Conservation (phyloP, 1,284 basidiomycete genomes). For the Irpex rosettiformis region DNA sequence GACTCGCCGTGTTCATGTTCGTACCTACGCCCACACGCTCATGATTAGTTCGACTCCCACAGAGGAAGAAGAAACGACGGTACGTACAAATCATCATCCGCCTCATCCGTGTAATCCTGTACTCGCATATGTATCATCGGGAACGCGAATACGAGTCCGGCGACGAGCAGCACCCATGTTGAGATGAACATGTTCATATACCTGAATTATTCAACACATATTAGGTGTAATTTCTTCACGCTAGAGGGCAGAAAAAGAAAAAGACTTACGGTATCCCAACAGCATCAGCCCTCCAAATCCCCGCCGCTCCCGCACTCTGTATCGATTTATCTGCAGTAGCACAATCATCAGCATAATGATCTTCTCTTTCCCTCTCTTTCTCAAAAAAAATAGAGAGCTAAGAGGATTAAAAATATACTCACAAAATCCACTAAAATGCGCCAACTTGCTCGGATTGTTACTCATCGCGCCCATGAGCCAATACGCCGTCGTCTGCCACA, state of each 20-base stretch:
- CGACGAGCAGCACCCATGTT: slow-evolving; percentile 40
- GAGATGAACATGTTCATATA: slow-evolving; percentile 43
- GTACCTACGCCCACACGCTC: neutral
- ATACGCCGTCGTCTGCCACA: slow-evolving; percentile 61
- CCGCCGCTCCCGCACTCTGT: slow-evolving; percentile 42
- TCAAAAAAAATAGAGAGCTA: neutral
- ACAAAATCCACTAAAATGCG: slow-evolving; percentile 47
- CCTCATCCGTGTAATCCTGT: slow-evolving; percentile 31
- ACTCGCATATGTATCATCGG: slow-evolving; percentile 45
- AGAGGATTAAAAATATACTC: slow-evolving; percentile 18
- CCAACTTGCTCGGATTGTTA: slow-evolving; percentile 43
- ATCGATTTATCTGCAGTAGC: slow-evolving; percentile 36
- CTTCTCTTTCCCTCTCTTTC: too few species aligned
- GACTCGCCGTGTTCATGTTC: neutral
- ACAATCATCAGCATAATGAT: neutral
- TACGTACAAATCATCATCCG: slow-evolving; percentile 27
- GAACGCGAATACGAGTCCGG: slow-evolving; percentile 38
- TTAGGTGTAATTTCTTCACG: neutral
- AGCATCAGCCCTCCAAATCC: slow-evolving; percentile 41
- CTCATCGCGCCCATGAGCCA: slow-evolving; percentile 52
- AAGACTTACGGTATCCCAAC: slow-evolving; percentile 33
- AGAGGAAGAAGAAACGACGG: neutral
- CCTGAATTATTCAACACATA: slow-evolving; percentile 18
- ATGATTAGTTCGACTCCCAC: neutral
- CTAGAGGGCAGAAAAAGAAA: neutral